Percentiles rank a stretch among this genome's conserved stretches.
Conservation (phyloP, 352 stramenopile genomes). For the Pythium aphanidermatum region DNA sequence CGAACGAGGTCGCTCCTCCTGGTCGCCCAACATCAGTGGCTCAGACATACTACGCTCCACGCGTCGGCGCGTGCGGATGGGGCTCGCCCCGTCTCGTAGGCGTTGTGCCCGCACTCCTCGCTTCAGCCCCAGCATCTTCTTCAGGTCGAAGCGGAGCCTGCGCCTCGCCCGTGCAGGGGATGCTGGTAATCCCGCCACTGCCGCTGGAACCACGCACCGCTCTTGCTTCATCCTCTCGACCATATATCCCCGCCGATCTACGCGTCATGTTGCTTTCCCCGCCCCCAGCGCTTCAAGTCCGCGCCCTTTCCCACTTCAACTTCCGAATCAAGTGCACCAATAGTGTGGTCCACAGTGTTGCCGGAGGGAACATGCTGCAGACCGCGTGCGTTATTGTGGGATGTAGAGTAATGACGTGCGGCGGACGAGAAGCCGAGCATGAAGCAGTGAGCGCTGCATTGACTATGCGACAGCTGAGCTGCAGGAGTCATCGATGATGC, state of each 20-base stretch:
- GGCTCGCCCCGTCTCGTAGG: not conserved
- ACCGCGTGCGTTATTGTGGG: too few relatives aligned
- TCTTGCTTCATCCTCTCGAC: too few relatives aligned
- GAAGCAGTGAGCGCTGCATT: too few relatives aligned
- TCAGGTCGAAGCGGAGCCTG: conserved; percentile 8
- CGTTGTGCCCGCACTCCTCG: not conserved
- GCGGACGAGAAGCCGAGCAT: too few relatives aligned
- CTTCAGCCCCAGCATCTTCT: not conserved
- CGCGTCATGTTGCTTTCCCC: not conserved
- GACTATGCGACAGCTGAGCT: too few relatives aligned
- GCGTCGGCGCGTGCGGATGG: conserved; percentile 1
- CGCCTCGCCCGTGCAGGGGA: not conserved
- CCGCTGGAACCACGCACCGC: too few relatives aligned
- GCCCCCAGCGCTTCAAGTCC: conserved; percentile 19
- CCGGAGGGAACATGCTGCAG: too few relatives aligned
- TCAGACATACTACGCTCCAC: conserved; percentile 1
- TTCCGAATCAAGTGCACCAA: conserved; percentile 3
- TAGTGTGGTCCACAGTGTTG: conserved; percentile 13
- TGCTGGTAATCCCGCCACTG: conserved; percentile 4
- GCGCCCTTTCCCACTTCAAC: conserved; percentile 21
- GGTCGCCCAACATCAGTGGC: too few relatives aligned
- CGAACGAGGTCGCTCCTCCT: too few relatives aligned
- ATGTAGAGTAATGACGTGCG: too few relatives aligned
- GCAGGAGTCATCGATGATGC: too few relatives aligned
- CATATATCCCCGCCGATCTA: too few relatives aligned